Conservation (phyloP, 176 grass and related monocot genomes). For the Echinochloa phyllopogon region DNA sequence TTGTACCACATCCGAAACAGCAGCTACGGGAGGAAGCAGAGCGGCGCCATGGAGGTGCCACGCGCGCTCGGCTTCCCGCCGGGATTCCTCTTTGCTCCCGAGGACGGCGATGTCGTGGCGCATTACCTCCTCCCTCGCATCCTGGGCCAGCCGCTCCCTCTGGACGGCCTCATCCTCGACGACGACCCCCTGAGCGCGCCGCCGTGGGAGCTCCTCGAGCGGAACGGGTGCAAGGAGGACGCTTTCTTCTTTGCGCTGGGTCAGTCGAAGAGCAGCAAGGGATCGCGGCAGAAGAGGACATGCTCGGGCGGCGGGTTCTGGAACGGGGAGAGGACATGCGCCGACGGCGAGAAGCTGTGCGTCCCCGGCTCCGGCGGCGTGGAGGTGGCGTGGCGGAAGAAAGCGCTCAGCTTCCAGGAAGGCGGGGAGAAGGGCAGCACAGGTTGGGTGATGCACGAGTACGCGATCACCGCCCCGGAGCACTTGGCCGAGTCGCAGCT, state of each 20-base stretch:
- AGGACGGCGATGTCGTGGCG: background rate
- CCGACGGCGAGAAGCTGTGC: background rate
- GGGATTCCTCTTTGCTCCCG: background rate
- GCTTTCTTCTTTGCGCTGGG: background rate
- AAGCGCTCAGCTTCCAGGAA: background rate
- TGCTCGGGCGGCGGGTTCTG: background rate
- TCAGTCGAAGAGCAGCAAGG: background rate
- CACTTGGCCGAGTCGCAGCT: background rate
- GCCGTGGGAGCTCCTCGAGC: constrained; percentile 1
- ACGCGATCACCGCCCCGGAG: background rate
- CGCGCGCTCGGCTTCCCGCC: background rate
- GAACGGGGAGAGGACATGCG: background rate
- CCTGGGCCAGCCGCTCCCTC: background rate
- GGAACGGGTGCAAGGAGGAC: background rate
- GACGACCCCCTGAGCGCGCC: background rate
- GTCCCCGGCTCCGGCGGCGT: background rate
- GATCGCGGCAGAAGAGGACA: background rate
- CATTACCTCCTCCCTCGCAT: background rate
- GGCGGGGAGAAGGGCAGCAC: background rate
- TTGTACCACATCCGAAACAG: background rate
- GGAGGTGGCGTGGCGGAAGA: background rate
- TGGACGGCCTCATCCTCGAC: background rate
- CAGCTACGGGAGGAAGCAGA: background rate
- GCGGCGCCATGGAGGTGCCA: background rate
- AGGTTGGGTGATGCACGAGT: constrained; percentile 12